phyloP scores from a whole-genome alignment of 164 flowering plant species.

The Sextonia rubra region DNA sequence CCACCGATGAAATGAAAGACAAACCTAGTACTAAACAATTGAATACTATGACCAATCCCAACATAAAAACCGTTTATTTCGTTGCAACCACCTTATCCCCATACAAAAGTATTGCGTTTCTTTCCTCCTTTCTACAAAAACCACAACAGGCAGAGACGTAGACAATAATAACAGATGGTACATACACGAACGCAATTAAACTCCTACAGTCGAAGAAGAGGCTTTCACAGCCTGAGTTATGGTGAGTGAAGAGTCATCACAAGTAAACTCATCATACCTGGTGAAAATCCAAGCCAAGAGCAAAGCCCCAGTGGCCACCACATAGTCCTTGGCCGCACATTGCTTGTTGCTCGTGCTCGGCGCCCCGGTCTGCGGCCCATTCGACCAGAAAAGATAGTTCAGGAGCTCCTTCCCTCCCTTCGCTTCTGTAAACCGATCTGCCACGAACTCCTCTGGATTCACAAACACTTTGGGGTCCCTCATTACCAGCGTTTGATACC shows the following conservation, averaged over 20 bases:
- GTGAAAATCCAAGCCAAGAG: slow-evolving; percentile 52
- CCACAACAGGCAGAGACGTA: no score
- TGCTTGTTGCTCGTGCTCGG: slow-evolving; percentile 65
- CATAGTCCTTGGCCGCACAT: slow-evolving; percentile 73
- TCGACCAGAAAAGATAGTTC: slow-evolving; percentile 77
- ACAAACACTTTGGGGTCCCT: slow-evolving; percentile 60
- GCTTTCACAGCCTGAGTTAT: slow-evolving; percentile 11
- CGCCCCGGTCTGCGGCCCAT: slow-evolving; percentile 81
- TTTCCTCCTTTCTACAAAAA: no score
- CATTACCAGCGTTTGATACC: slow-evolving; percentile 72
- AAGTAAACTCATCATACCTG: slow-evolving; percentile 54
- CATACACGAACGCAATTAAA: no score
- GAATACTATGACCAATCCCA: no score
- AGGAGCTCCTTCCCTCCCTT: slow-evolving; percentile 49
- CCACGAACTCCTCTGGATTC: slow-evolving; percentile 53
- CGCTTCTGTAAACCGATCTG: slow-evolving; percentile 54
- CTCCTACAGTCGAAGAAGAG: no score
- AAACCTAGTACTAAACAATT: no score
- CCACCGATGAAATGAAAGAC: no score
- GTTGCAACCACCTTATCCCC: no score
- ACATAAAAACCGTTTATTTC: no score
- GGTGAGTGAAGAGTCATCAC: neutral
- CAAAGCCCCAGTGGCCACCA: slow-evolving; percentile 52
- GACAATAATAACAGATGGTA: no score
- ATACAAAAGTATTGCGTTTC: no score